A percentile compares a stretch with the other conserved stretches of the same genome.
Conservation (phyloP, 306 rosid species). For the Abrus pulchellus region DNA sequence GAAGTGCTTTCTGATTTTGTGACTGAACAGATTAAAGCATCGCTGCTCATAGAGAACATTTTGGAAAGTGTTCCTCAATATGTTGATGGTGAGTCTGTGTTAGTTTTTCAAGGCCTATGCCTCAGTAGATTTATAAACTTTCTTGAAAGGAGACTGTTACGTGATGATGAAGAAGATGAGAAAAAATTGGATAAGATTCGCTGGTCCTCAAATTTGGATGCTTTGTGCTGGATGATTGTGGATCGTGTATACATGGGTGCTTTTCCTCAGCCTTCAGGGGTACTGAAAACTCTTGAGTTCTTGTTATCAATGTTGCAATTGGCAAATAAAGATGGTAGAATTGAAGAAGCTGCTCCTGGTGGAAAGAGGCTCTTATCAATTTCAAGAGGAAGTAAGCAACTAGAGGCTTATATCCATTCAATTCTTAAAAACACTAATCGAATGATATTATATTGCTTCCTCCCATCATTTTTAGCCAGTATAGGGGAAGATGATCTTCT, state of each 20-base stretch:
- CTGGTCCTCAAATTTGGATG: slow-evolving; percentile 95
- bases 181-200: slow-evolving; percentile 95
- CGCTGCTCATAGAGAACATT: slow-evolving; percentile 79
- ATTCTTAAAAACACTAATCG: slow-evolving; percentile 93
- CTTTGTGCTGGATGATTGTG: slow-evolving; percentile 95
- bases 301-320: slow-evolving; percentile 96
- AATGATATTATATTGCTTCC: slow-evolving; percentile 91
- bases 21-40: slow-evolving; percentile 91
- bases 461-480: slow-evolving; percentile 81
- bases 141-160: slow-evolving; percentile 95
- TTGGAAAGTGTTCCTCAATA: slow-evolving; percentile 88
- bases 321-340: slow-evolving; percentile 96
- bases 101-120: slow-evolving; percentile 97
- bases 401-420: slow-evolving; percentile 95
- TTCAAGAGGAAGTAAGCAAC: slow-evolving; percentile 92
- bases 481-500: slow-evolving; percentile 91
- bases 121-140: slow-evolving; percentile 92
- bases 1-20: slow-evolving; percentile 96
- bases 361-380: slow-evolving; percentile 93
- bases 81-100: slow-evolving; percentile 82
- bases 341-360: slow-evolving; percentile 91
- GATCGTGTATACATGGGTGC: slow-evolving; percentile 99
- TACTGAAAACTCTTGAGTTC: slow-evolving; percentile 92
- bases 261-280: slow-evolving; percentile 90
- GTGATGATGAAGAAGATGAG: slow-evolving; percentile 97